phyloP scores from a whole-genome alignment of 768 basidiomycete genomes.

The Mycena latifolia region DNA sequence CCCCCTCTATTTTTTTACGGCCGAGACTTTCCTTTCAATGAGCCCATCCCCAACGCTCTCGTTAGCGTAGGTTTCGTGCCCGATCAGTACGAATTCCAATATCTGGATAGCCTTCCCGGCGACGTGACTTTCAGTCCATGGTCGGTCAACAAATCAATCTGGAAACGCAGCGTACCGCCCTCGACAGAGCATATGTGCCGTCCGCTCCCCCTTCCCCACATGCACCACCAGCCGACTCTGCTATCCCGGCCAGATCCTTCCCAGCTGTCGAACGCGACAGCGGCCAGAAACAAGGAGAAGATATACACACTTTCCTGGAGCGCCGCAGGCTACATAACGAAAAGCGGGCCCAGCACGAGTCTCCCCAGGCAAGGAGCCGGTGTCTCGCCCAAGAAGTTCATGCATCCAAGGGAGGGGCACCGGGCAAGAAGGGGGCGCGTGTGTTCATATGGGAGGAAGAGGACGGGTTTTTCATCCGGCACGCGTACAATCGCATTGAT shows the following conservation, averaged over 20 bases:
- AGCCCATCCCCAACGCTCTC: slow-evolving; percentile 23
- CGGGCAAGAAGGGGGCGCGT: slow-evolving; percentile 25
- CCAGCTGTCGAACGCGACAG: slow-evolving; percentile 30
- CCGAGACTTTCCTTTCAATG: slow-evolving; percentile 20
- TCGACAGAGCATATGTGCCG: neutral
- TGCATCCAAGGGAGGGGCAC: slow-evolving; percentile 20
- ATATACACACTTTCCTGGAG: slow-evolving; percentile 27
- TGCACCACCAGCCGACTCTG: slow-evolving; percentile 6
- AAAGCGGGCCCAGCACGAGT: slow-evolving; percentile 20
- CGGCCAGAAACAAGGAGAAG: slow-evolving; percentile 30
- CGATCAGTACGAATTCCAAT: neutral
- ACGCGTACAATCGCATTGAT: slow-evolving; percentile 15
- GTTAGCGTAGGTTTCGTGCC: slow-evolving; percentile 11
- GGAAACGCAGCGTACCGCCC: neutral
- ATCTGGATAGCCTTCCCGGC: slow-evolving; percentile 12
- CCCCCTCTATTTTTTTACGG: slow-evolving; percentile 33
- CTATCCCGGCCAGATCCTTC: slow-evolving; percentile 11
- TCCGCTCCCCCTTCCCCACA: slow-evolving; percentile 18
- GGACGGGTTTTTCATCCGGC: slow-evolving; percentile 30
- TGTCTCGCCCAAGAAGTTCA: slow-evolving; percentile 22
- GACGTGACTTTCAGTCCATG: slow-evolving; percentile 24
- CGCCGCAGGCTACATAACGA: slow-evolving; percentile 27
- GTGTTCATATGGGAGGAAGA: slow-evolving; percentile 35
- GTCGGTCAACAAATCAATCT: neutral
- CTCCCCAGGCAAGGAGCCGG: slow-evolving; percentile 6